A percentile compares a stretch with the other conserved stretches of the same genome.
phyloP scores from a whole-genome alignment of 345 rosid genomes.

The Gossypium mustelinum region DNA sequence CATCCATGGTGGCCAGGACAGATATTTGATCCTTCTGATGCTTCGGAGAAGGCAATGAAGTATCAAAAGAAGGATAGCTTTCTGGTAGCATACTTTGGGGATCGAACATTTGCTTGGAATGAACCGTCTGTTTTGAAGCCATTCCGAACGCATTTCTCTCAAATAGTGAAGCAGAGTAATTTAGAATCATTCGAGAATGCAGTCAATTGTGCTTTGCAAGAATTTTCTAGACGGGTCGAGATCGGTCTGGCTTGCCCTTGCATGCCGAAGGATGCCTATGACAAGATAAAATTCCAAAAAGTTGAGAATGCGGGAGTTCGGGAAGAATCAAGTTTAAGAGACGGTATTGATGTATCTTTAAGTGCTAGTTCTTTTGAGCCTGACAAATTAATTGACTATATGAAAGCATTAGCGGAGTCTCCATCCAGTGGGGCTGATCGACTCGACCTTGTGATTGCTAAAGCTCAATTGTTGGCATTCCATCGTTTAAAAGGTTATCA shows the following conservation, averaged over 20 bases:
- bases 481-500: slow-evolving; percentile 48
- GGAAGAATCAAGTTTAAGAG: slow-evolving; percentile 35
- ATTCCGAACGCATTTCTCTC: slow-evolving; percentile 51
- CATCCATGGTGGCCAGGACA: slow-evolving; percentile 93
- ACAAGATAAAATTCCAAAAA: slow-evolving; percentile 39
- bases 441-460: slow-evolving; percentile 50
- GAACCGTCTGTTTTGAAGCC: slow-evolving; percentile 55
- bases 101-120: slow-evolving; percentile 76
- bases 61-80: slow-evolving; percentile 56
- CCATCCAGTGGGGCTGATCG: slow-evolving; percentile 44
- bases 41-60: slow-evolving; percentile 59
- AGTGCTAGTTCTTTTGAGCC: slow-evolving; percentile 42
- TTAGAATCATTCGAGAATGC: slow-evolving; percentile 57
- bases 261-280: slow-evolving; percentile 33
- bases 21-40: slow-evolving; percentile 59
- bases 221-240: slow-evolving; percentile 53
- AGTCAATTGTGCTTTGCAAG: slow-evolving; percentile 59
- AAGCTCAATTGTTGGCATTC: slow-evolving; percentile 54
- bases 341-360: slow-evolving; percentile 25
- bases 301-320: slow-evolving; percentile 58
- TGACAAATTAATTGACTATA: slow-evolving; percentile 38
- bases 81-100: slow-evolving; percentile 77
- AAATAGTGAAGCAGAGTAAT: slow-evolving; percentile 52
- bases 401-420: slow-evolving; percentile 49
- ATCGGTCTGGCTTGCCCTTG: slow-evolving; percentile 58